Conservation (phyloP, 2,329 filamentous ascomycete species). For the Eutypella sp. region DNA sequence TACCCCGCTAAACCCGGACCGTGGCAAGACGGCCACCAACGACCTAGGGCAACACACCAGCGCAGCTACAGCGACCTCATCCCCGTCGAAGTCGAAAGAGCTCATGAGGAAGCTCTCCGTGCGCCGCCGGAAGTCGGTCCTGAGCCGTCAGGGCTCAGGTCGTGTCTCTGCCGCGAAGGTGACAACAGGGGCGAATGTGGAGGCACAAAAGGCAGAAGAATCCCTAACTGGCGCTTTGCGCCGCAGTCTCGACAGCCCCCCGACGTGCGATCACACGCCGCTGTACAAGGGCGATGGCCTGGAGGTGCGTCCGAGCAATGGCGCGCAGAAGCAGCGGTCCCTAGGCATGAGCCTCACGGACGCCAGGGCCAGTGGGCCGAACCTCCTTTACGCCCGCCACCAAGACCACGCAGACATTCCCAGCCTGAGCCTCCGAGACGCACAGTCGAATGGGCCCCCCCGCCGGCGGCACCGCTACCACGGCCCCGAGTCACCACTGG, state of each 20-base stretch:
- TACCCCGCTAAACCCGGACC: slow-evolving; percentile 4
- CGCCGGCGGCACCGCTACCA: not conserved
- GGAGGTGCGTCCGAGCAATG: not conserved
- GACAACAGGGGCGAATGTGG: no score
- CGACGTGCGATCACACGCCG: not conserved
- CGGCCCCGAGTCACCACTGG: slow-evolving; percentile 5
- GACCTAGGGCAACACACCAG: slow-evolving; percentile 5
- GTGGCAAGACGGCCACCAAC: slow-evolving; percentile 2
- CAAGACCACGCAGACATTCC: not conserved
- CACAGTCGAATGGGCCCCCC: no score
- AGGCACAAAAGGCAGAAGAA: no score
- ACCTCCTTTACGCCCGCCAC: not conserved
- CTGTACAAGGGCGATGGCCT: not conserved
- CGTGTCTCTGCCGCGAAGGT: slow-evolving; percentile 10
- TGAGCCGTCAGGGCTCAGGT: slow-evolving; percentile 16
- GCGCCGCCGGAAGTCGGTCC: slow-evolving; percentile 21
- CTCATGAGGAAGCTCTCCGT: slow-evolving; percentile 23
- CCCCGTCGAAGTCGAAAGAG: slow-evolving; percentile 27
- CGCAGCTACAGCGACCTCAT: slow-evolving; percentile 34
- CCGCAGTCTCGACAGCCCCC: slow-evolving; percentile 6
- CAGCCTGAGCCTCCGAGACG: no score
- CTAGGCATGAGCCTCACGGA: not conserved
- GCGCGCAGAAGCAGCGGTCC: not conserved
- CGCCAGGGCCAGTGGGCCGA: not conserved
- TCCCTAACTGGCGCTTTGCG: no score